Conservation (phyloP, 1,284 basidiomycete species). For the Sporisorium graminicola region DNA sequence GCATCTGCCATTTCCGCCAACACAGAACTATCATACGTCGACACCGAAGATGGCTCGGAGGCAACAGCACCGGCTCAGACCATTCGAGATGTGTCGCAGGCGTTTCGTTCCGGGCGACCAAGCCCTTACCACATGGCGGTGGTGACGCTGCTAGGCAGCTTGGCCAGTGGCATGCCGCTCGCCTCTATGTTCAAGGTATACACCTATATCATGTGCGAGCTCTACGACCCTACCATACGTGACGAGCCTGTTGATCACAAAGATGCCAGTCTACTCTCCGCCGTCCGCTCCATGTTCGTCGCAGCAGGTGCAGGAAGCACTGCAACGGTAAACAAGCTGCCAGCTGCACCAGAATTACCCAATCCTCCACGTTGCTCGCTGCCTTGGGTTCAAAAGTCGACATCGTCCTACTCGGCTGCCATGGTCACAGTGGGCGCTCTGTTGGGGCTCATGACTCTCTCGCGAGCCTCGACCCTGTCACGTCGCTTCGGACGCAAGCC, state of each 20-base stretch:
- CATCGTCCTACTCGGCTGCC: constrained; percentile 58
- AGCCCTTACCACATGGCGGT: constrained; percentile 63
- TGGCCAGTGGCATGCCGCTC: constrained; percentile 61
- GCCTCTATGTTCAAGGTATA: constrained; percentile 65
- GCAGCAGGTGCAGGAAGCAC: background rate
- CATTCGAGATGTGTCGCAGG: constrained; percentile 52
- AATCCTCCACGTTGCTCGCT: constrained; percentile 52
- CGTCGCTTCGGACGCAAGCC: constrained; percentile 60
- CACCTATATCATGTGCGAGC: constrained; percentile 61
- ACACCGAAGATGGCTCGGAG: constrained; percentile 40
- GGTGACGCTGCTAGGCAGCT: constrained; percentile 55
- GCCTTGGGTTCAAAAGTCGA: constrained; percentile 58
- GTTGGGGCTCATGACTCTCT: constrained; percentile 56
- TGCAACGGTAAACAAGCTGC: constrained; percentile 14
- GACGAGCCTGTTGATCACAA: constrained; percentile 33
- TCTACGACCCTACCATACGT: constrained; percentile 51
- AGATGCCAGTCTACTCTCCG: constrained; percentile 9
- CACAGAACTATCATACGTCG: constrained; percentile 25
- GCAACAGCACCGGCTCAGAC: constrained; percentile 50
- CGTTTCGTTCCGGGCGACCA: constrained; percentile 44
- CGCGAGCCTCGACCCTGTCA: constrained; percentile 47
- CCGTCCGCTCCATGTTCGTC: constrained; percentile 7
- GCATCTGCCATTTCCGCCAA: constrained; percentile 19
- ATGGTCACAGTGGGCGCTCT: constrained; percentile 62
- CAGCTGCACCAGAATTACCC: constrained; percentile 54